Evolutionary conservation across 805 yeast species (phyloP).

Genomic region (Blastobotrys mokoenaii): DNA sequence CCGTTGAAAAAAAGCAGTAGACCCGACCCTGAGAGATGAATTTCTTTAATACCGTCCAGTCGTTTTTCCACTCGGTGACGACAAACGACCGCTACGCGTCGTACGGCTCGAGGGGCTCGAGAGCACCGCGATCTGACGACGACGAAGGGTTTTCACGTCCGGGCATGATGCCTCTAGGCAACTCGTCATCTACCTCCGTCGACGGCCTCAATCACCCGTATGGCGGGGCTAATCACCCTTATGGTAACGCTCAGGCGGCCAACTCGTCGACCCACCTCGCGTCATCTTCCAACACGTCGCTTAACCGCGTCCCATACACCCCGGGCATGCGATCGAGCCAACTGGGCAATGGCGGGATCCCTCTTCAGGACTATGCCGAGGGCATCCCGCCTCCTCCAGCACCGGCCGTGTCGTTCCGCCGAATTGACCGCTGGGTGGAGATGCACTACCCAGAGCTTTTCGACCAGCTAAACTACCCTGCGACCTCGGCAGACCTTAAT

Average conservation of each 20-base stretch:
- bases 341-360: slow-evolving; percentile 28
- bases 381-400: slow-evolving; percentile 58
- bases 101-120: slow-evolving; percentile 18
- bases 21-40: neutral
- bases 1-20: too few relatives aligned
- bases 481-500: slow-evolving; percentile 68
- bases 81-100: slow-evolving; percentile 33
- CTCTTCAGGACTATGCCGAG: slow-evolving; percentile 35
- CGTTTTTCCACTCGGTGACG: slow-evolving; percentile 31
- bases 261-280: slow-evolving; percentile 13
- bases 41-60: slow-evolving; percentile 22
- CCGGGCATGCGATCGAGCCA: slow-evolving; percentile 30
- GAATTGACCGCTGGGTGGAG: slow-evolving; percentile 76
- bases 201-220: slow-evolving; percentile 7
- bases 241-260: slow-evolving; percentile 6
- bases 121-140: slow-evolving; percentile 1
- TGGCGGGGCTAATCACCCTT: neutral
- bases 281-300: slow-evolving; percentile 11
- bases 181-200: slow-evolving; percentile 13
- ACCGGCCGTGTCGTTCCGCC: slow-evolving; percentile 77
- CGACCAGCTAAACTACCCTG: slow-evolving; percentile 70
- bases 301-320: slow-evolving; percentile 22
- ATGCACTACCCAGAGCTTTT: slow-evolving; percentile 72
- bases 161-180: slow-evolving; percentile 9
- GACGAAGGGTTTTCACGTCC: slow-evolving; percentile 14